These are phyloP conservation scores for Fusarium hainanense DNA, from an alignment of 2,329 filamentous ascomycete genomes.

Conservation along the genomic window DNA sequence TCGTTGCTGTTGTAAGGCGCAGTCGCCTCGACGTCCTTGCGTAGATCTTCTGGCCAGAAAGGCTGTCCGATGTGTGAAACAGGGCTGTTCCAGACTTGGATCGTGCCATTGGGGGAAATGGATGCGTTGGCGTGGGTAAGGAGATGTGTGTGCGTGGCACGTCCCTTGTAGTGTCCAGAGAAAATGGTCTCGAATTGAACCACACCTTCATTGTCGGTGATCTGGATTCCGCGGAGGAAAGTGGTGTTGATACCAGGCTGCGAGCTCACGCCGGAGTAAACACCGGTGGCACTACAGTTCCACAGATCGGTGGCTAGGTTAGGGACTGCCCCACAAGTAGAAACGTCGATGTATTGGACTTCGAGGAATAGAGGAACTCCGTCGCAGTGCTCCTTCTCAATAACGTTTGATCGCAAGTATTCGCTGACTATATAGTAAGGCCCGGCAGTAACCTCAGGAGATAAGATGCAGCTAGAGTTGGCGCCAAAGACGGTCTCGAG, in stretches of 20 bases:
- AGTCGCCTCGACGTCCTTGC: not conserved
- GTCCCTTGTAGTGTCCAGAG: slow-evolving; percentile 7
- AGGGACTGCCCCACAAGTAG: not conserved
- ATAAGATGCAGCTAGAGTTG: slow-evolving; percentile 17
- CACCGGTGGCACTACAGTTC: slow-evolving; percentile 19
- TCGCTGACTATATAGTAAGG: slow-evolving; percentile 12
- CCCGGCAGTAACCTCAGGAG: not conserved
- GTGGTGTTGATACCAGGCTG: slow-evolving; percentile 12
- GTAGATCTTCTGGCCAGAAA: slow-evolving; percentile 14
- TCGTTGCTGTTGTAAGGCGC: slow-evolving; percentile 5
- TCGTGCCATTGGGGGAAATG: slow-evolving; percentile 6
- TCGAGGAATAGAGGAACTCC: slow-evolving; percentile 12
- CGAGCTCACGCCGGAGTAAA: slow-evolving; percentile 7
- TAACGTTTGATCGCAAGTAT: slow-evolving; percentile 16
- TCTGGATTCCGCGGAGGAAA: slow-evolving; percentile 13
- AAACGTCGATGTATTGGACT: slow-evolving; percentile 16
- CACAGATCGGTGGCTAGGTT: slow-evolving; percentile 6
- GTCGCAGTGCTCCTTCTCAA: not conserved
- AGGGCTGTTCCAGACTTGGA: slow-evolving; percentile 15
- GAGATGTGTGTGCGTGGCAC: slow-evolving; percentile 3
- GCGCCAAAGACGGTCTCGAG: slow-evolving; percentile 9
- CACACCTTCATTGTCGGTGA: slow-evolving; percentile 9
- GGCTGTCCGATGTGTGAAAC: slow-evolving; percentile 17
- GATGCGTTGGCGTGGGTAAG: slow-evolving; percentile 8
- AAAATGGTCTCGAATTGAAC: slow-evolving; percentile 19